Percentiles rank a stretch among this genome's conserved stretches.
Evolutionary conservation across 1,284 basidiomycete species (phyloP).

Genomic region (Cutaneotrichosporon cutaneum): DNA sequence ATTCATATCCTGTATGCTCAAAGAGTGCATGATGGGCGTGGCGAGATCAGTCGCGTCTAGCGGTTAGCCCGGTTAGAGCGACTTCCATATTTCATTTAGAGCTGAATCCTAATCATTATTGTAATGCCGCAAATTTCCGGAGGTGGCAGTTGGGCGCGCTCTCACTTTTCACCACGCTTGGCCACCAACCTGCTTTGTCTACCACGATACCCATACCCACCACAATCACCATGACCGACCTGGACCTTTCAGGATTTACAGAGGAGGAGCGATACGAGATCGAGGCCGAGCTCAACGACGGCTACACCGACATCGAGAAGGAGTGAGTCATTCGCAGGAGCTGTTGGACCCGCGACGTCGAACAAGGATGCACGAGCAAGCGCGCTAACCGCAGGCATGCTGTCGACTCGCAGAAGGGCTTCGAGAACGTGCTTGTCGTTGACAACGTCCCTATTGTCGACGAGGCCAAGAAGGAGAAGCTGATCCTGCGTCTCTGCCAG

Average conservation of each 20-base stretch:
- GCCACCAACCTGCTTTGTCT: neutral
- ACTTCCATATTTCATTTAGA: neutral
- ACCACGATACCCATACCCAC: constrained; percentile 4
- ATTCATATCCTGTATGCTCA: neutral
- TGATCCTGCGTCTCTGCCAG: constrained; percentile 74
- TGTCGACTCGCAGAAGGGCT: constrained; percentile 69
- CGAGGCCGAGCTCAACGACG: constrained; percentile 57
- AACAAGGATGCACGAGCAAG: too few relatives aligned
- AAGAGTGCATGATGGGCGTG: neutral
- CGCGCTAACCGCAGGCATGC: constrained; percentile 61
- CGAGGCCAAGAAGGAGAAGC: constrained; percentile 70
- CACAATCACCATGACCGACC: constrained; percentile 15
- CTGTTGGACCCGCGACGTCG: neutral
- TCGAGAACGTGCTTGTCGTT: constrained; percentile 35
- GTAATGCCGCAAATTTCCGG: constrained; percentile 5
- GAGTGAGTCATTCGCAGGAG: constrained; percentile 70
- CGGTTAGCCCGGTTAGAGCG: neutral
- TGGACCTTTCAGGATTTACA: constrained; percentile 26
- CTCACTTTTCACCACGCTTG: neutral
- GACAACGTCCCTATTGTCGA: constrained; percentile 66
- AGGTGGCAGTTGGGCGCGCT: neutral
- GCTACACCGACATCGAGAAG: constrained; percentile 87
- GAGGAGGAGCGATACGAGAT: constrained; percentile 67
- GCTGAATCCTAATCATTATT: neutral
- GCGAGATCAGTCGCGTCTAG: neutral